These are phyloP conservation scores for Naegleria fowleri DNA, from an alignment of 208 protist genomes.

Conservation along the genomic window DNA sequence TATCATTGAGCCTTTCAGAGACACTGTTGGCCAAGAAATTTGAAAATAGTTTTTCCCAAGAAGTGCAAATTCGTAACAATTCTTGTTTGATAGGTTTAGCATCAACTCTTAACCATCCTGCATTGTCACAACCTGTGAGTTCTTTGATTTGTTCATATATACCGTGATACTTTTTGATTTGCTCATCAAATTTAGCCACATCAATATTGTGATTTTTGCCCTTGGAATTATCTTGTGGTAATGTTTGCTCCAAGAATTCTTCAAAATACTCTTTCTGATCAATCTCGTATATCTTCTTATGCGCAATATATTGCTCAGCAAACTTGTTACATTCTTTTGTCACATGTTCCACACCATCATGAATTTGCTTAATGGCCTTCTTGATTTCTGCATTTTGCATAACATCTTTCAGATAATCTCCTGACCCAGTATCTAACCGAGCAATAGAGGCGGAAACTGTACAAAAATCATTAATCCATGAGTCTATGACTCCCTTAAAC, in stretches of 20 bases:
- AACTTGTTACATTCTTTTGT: constrained; percentile 34
- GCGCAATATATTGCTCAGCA: constrained; percentile 64
- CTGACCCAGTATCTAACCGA: constrained; percentile 23
- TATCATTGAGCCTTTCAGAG: constrained; percentile 62
- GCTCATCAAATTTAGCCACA: constrained; percentile 34
- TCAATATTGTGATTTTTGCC: neutral
- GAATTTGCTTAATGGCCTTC: neutral
- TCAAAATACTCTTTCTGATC: constrained; percentile 75
- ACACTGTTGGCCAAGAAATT: constrained; percentile 84
- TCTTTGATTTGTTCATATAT: constrained; percentile 49
- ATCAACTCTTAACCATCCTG: constrained; percentile 85
- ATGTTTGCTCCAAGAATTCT: constrained; percentile 57
- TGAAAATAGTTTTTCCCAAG: constrained; percentile 88
- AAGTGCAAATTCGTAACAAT: constrained; percentile 75
- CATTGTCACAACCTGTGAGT: constrained; percentile 74
- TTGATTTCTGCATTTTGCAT: neutral
- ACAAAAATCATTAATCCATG: constrained; percentile 38
- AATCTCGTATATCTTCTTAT: constrained; percentile 80
- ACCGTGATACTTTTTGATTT: constrained; percentile 36
- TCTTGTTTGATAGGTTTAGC: constrained; percentile 87
- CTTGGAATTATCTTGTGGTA: neutral
- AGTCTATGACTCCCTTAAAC: constrained; percentile 7
- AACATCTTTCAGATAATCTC: constrained; percentile 31
- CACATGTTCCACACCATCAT: constrained; percentile 26
- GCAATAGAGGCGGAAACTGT: constrained; percentile 19